Evolutionary conservation across 2,329 filamentous ascomycete genomes (phyloP), one percentile per base, ranked within the genome.

Genomic region (Orbilia quercus): DNA sequence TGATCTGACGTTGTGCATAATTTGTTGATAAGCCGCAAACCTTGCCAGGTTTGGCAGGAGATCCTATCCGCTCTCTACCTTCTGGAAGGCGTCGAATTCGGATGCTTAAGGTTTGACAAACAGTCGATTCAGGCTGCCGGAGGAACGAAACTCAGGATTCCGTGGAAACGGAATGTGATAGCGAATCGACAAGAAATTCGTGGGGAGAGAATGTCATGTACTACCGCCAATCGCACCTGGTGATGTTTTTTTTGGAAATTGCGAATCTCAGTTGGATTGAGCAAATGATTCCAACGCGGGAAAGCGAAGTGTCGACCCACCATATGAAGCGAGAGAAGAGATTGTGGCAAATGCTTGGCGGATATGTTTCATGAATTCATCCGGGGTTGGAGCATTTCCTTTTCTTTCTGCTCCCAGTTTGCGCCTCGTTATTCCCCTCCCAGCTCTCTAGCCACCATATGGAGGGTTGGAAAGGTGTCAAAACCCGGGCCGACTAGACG

Each of bases 401-500:
- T 25, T 14, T 20, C 28, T 34, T 42, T n/a, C 20, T 42, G n/a
- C 44, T 42, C 25, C 18, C 20, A 40, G 12, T 67, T 66, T 66
- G 51, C 62, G 62, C 62, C 62, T 58, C 62, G 51, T 31, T 58
- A 28, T 66, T 44, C 53, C 42, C 25, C 63, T 57, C 50, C 53
- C 53, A 53, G 63, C 63, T 53, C 58, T 67, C 20, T 12, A 47
- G 25, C 57, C 28, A 51, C 44, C 20, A 11, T 18, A 34, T 18
- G 18, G 14, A 14, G 22, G 7, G 31, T n/a, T n/a, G 38, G 22
- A 42, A 25, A 18, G 23, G 57, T 42, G 55, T 50, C 58, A 42
- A 50, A 50, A 48, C 23, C 67, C 67, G 67, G 67, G 44, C 59
- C 67, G 67, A 58, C 38, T 44, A 59, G 48, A 72, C 67, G 67